Percentiles rank a stretch among this genome's conserved stretches.
These are phyloP conservation scores for Prunus fruticosa DNA, from an alignment of 306 rosid species.

Conservation along the genomic window DNA sequence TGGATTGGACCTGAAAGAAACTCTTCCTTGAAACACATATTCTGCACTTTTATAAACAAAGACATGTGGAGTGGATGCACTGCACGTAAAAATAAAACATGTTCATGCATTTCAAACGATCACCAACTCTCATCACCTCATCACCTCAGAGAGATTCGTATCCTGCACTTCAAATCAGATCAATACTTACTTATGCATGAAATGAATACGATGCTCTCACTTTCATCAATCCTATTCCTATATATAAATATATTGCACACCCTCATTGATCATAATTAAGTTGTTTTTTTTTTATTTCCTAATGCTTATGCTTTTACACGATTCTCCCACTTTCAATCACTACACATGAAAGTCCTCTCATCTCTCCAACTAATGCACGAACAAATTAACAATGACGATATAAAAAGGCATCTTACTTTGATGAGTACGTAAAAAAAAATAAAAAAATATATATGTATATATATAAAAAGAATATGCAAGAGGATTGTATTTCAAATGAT, in stretches of 20 bases:
- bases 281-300: background rate
- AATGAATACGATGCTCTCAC: too few relatives aligned
- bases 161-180: too few relatives aligned
- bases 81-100: background rate
- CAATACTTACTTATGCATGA: background rate
- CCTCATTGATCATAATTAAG: background rate
- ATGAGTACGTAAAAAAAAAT: background rate
- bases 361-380: background rate
- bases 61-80: too few relatives aligned
- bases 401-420: background rate
- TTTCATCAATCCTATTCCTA: background rate
- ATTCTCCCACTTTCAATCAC: background rate
- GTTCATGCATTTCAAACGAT: too few relatives aligned
- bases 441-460: too few relatives aligned
- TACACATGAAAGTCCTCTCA: background rate
- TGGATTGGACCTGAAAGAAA: background rate
- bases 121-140: too few relatives aligned
- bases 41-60: background rate
- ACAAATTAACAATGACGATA: background rate
- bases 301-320: too few relatives aligned
- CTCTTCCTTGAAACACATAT: background rate
- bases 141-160: too few relatives aligned
- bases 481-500: too few relatives aligned
- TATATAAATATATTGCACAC: background rate
- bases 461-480: too few relatives aligned